Conservation (phyloP, 257 asterid genomes). For the Solanum stenotomum region DNA sequence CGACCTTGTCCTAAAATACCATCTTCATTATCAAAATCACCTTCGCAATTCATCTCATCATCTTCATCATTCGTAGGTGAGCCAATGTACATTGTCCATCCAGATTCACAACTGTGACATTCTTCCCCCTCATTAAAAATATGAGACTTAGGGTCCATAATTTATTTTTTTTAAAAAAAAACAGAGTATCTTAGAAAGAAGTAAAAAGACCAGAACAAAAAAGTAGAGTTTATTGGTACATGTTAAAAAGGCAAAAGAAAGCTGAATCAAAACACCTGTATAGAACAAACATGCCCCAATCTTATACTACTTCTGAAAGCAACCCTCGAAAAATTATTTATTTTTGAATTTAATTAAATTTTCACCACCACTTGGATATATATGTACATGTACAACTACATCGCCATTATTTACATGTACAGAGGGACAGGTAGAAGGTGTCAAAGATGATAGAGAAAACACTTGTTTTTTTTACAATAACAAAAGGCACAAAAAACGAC, state of each 20-base stretch:
- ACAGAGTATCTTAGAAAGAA: not conserved
- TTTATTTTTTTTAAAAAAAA: too few relatives aligned
- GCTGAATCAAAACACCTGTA: slow-evolving; percentile 11
- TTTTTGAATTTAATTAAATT: slow-evolving; percentile 4
- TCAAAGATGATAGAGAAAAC: slow-evolving; percentile 17
- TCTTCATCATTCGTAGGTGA: slow-evolving; percentile 10
- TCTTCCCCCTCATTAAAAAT: slow-evolving; percentile 23
- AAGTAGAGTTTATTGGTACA: not conserved
- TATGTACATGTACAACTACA: not conserved
- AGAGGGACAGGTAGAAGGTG: slow-evolving; percentile 26
- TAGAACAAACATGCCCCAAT: slow-evolving; percentile 18
- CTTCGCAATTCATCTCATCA: not conserved
- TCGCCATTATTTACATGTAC: slow-evolving; percentile 19
- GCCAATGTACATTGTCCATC: slow-evolving; percentile 49
- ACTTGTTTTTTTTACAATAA: not conserved
- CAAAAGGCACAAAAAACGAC: slow-evolving; percentile 14
- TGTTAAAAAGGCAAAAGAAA: not conserved
- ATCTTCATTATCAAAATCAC: not conserved
- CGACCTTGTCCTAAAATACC: not conserved
- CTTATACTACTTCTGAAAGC: slow-evolving; percentile 19
- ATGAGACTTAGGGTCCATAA: slow-evolving; percentile 22
- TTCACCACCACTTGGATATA: slow-evolving; percentile 25
- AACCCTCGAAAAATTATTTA: not conserved
- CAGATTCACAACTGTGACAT: slow-evolving; percentile 41
- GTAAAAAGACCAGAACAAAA: not conserved